Conservation (phyloP, 108 stramenopile genomes). For the Cyclostephanos tholiformis region DNA sequence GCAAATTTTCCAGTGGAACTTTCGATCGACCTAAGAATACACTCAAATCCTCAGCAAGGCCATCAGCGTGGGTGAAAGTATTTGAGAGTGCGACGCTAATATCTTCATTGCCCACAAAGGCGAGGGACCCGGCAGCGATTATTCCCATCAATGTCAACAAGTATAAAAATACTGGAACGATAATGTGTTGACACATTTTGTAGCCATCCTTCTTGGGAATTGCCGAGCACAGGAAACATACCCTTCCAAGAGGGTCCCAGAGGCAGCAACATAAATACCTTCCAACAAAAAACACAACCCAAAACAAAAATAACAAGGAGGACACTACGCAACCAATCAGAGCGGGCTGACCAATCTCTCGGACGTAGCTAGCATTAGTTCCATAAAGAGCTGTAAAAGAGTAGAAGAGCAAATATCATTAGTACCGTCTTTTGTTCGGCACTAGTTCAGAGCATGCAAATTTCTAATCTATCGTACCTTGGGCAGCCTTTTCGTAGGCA, state of each 20-base stretch:
- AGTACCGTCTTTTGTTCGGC: not conserved
- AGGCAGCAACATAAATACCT: constrained; percentile 57
- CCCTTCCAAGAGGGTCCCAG: constrained; percentile 27
- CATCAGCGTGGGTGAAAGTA: constrained; percentile 38
- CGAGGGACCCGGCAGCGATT: constrained; percentile 24
- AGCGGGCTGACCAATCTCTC: constrained; percentile 17
- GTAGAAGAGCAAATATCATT: not conserved
- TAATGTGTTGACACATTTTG: constrained; percentile 22
- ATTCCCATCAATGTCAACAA: constrained; percentile 26
- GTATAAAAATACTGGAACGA: constrained; percentile 44
- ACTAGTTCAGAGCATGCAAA: not conserved
- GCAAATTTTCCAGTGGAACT: constrained; percentile 41
- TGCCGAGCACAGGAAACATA: constrained; percentile 52
- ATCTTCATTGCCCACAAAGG: constrained; percentile 52
- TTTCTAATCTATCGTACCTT: not conserved
- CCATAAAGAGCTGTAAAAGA: constrained; percentile 2
- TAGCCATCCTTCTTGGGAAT: constrained; percentile 45
- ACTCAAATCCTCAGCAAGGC: constrained; percentile 39
- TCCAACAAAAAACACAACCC: constrained; percentile 45
- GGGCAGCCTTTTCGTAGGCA: constrained; percentile 26
- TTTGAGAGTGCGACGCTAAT: constrained; percentile 44
- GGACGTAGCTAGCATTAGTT: constrained; percentile 29
- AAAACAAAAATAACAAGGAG: constrained; percentile 31
- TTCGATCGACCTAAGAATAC: constrained; percentile 43
- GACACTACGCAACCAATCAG: constrained; percentile 32